Conservation (phyloP, 768 basidiomycete genomes). For the Trametes meyenii region DNA sequence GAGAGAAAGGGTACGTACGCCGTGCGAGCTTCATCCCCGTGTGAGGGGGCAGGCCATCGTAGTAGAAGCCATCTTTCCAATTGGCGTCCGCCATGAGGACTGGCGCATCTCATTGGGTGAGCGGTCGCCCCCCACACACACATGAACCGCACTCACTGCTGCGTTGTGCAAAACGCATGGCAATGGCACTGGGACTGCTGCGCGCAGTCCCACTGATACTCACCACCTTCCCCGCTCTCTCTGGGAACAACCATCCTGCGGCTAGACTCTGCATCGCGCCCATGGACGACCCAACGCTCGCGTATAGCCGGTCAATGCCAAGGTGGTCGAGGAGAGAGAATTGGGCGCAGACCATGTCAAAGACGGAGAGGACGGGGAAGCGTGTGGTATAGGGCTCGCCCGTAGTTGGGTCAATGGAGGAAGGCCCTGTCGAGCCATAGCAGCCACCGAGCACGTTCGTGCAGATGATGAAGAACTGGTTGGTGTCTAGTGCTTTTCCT, state of each 20-base stretch:
- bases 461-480: constrained; percentile 91
- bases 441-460: constrained; percentile 97
- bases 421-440: constrained; percentile 96
- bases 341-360: constrained; percentile 97
- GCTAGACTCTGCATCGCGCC: constrained; percentile 98
- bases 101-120: constrained; percentile 34
- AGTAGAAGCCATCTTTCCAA: constrained; percentile 99
- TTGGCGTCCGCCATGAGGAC: constrained; percentile 99
- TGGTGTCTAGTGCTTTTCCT: constrained; percentile 90
- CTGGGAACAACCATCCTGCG: constrained; percentile 89
- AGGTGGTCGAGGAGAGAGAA: constrained; percentile 84
- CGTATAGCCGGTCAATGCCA: constrained; percentile 83
- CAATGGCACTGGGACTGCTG: constrained; percentile 89
- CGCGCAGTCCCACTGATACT: constrained; percentile 95
- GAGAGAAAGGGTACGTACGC: constrained; percentile 57
- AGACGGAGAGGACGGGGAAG: constrained; percentile 91
- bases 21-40: constrained; percentile 98
- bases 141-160: constrained; percentile 65
- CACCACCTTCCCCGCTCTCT: constrained; percentile 86
- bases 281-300: constrained; percentile 95
- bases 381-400: constrained; percentile 81
- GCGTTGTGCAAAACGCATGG: constrained; percentile 94
- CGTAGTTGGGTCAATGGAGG: constrained; percentile 72
- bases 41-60: constrained; percentile 92
- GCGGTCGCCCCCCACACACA: constrained; percentile 7